Evolutionary conservation across 1,139 yeast genomes (phyloP).

Genomic region (Martiniozyma asiatica): DNA sequence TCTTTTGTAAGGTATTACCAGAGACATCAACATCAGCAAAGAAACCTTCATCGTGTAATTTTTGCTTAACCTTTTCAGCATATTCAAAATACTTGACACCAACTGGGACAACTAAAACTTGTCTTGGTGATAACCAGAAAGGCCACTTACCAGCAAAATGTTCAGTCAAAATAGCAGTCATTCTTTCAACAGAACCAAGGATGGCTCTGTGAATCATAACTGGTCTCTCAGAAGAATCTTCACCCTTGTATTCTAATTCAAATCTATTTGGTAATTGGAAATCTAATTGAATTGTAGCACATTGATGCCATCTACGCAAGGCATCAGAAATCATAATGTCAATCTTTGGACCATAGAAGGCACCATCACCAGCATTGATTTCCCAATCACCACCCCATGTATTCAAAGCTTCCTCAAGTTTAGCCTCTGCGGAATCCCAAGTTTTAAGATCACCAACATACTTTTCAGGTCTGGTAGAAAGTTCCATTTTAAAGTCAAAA

Average conservation of each 20-base stretch:
- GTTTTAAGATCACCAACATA: slow-evolving; percentile 72
- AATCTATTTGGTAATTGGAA: slow-evolving; percentile 88
- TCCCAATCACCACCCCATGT: slow-evolving; percentile 57
- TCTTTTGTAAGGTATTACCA: slow-evolving; percentile 92
- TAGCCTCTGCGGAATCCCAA: slow-evolving; percentile 79
- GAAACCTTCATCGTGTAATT: slow-evolving; percentile 58
- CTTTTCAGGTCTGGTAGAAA: slow-evolving; percentile 83
- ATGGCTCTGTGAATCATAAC: slow-evolving; percentile 98
- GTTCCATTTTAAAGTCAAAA: slow-evolving; percentile 57
- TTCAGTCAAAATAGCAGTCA: slow-evolving; percentile 81
- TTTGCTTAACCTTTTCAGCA: slow-evolving; percentile 67
- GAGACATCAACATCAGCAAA: slow-evolving; percentile 86
- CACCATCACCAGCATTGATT: slow-evolving; percentile 87
- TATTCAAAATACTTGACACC: slow-evolving; percentile 86
- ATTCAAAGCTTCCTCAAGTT: slow-evolving; percentile 54
- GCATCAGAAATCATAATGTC: slow-evolving; percentile 82
- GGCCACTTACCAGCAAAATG: slow-evolving; percentile 97
- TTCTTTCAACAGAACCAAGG: slow-evolving; percentile 87
- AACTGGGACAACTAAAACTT: slow-evolving; percentile 86
- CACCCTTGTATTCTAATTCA: slow-evolving; percentile 70
- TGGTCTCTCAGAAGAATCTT: slow-evolving; percentile 55
- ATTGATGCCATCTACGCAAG: slow-evolving; percentile 75
- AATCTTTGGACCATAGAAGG: slow-evolving; percentile 94
- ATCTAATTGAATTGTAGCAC: slow-evolving; percentile 92
- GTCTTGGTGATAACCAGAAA: slow-evolving; percentile 96